phyloP scores from a whole-genome alignment of 139 green algal genomes.

The Microglena sp. region DNA sequence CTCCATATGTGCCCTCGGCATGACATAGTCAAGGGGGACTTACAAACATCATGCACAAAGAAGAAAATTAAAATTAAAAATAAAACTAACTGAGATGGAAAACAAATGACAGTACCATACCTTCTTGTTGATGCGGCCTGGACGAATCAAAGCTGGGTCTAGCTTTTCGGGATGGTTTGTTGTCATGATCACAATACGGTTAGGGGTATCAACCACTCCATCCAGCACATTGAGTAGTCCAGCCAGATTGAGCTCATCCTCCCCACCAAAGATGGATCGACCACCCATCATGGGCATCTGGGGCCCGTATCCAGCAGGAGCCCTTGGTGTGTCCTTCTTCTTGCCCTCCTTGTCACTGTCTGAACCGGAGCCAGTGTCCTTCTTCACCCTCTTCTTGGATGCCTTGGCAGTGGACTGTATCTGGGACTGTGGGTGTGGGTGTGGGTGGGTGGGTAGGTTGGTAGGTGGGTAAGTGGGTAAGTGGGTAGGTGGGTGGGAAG shows the following conservation, averaged over 20 bases:
- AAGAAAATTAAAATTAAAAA: no score
- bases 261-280: conserved; percentile 10
- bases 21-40: no score
- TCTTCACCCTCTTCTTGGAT: neutral
- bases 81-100: no score
- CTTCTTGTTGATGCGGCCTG: conserved; percentile 39
- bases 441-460: neutral
- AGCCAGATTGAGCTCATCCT: conserved; percentile 40
- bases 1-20: no score
- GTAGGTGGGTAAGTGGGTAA: neutral
- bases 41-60: no score
- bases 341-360: conserved; percentile 1
- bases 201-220: conserved; percentile 48
- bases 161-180: conserved; percentile 48
- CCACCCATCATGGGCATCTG: no score
- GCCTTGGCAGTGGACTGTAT: neutral
- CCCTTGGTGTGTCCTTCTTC: neutral
- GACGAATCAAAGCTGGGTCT: conserved; percentile 46
- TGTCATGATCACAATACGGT: conserved; percentile 49
- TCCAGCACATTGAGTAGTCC: conserved; percentile 45
- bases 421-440: neutral
- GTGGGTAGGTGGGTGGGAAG: neutral
- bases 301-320: no score
- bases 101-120: neutral
- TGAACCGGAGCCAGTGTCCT: no score